A percentile compares a stretch with the other conserved stretches of the same genome.
phyloP scores from a whole-genome alignment of 371 early-diverging fungal genomes.

The Mortierella sp. region DNA sequence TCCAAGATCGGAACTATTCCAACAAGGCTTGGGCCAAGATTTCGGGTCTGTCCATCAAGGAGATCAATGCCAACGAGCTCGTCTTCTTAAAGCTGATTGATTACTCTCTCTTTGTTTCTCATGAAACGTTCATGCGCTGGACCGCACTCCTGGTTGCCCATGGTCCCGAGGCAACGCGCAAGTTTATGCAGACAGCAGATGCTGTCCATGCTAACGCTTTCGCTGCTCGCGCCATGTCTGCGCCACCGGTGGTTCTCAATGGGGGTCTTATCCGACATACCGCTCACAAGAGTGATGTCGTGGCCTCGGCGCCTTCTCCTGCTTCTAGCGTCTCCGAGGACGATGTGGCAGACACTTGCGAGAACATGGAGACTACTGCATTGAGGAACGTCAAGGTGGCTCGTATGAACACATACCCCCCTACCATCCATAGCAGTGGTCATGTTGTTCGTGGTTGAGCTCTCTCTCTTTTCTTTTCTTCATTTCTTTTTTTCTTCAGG shows the following conservation, averaged over 20 bases:
- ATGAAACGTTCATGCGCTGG: slow-evolving; percentile 75
- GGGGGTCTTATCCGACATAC: slow-evolving; percentile 37
- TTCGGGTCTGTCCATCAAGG: slow-evolving; percentile 70
- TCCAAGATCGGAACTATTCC: slow-evolving; percentile 80
- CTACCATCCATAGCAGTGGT: not conserved
- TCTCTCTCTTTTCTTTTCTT: not conserved
- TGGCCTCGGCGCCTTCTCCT: slow-evolving; percentile 9
- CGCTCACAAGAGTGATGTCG: not conserved
- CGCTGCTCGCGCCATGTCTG: slow-evolving; percentile 25
- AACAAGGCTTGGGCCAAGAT: slow-evolving; percentile 86
- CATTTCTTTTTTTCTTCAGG: slow-evolving; percentile 1
- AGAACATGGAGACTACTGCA: not conserved
- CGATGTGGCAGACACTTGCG: not conserved
- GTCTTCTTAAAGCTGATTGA: slow-evolving; percentile 77
- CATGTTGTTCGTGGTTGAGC: slow-evolving; percentile 4
- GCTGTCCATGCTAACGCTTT: slow-evolving; percentile 27
- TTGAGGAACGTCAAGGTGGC: slow-evolving; percentile 24
- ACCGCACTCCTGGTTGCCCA: slow-evolving; percentile 68
- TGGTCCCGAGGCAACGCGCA: slow-evolving; percentile 58
- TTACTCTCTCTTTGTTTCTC: slow-evolving; percentile 76
- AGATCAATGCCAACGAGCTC: slow-evolving; percentile 78
- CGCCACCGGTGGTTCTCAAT: slow-evolving; percentile 40
- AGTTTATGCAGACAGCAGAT: slow-evolving; percentile 41
- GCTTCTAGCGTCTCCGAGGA: slow-evolving; percentile 15
- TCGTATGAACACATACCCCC: slow-evolving; percentile 20